Evolutionary conservation across 202 grass and related monocot species (phyloP).

Genomic region (Eragrostis tef): DNA sequence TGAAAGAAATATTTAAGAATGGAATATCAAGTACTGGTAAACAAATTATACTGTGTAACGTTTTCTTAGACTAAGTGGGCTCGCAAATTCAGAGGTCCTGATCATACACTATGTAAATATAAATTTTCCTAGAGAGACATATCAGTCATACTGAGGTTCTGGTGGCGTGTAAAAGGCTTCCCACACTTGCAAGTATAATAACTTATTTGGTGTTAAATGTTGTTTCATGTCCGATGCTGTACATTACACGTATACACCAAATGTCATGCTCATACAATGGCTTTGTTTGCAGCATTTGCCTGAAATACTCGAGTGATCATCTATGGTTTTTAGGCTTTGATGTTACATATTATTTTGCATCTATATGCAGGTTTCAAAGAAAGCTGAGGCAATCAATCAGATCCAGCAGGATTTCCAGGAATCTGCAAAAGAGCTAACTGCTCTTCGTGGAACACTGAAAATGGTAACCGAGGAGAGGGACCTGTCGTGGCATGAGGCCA

Average conservation of each 20-base stretch:
- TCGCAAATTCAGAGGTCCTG: background rate
- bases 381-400: constrained; percentile 52
- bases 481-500: constrained; percentile 62
- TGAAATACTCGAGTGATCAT: background rate
- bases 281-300: background rate
- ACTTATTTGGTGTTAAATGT: background rate
- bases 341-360: constrained; percentile 39
- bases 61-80: background rate
- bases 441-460: constrained; percentile 60
- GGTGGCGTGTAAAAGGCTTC: background rate
- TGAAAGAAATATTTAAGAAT: background rate
- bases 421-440: constrained; percentile 55
- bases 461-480: constrained; percentile 66
- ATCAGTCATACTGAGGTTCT: background rate
- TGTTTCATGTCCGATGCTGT: background rate
- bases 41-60: background rate
- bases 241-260: background rate
- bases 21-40: background rate
- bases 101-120: background rate
- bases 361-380: constrained; percentile 55
- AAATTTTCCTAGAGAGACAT: too few species aligned
- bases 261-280: background rate
- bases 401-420: constrained; percentile 65
- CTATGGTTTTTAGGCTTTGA: background rate
- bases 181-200: background rate